Base-by-base conservation (phyloP, 1,284 basidiomycete species). In the Bondarzewia mesenterica region DNA sequence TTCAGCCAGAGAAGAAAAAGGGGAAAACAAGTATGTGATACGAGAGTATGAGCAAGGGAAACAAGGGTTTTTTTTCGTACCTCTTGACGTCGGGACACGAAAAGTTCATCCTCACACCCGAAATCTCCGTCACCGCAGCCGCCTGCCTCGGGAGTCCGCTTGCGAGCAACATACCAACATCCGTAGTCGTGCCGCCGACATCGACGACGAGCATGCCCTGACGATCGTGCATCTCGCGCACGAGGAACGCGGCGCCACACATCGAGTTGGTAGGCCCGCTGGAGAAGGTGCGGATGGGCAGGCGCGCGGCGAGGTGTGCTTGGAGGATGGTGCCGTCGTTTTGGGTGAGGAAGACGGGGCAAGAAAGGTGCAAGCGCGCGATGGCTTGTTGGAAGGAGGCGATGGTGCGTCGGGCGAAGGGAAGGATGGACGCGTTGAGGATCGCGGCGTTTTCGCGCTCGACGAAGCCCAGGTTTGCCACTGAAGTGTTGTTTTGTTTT, bases 391-490 rank as follows among this genome's bases (percentile, higher is more conserved):
- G 66, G 64, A 80, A 82, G 25, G 74, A 72, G 2, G 58, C 43
- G 39, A 82, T 74, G 0, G 78, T 78, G 12, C 61, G 62, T 29
- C 68, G 67, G 1, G 78, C 78, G 53, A 75, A 80, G 4, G 67
- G 58, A 10, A 74, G 64, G 46, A 81, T 73, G 0, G 76, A 75
- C 5, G 79, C 77, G 57, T 82, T 82, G 51, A 82, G 67, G 44
- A 82, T 79, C 18, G 77, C 61, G 0, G 80, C 79, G 50, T 82
- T 82, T 60, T 82, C 80, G 35, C 80, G 72, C 55, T 80, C 76
- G 15, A 82, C 63, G 46, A 81, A 67, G 42, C 79, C 77, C 46
- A 78, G 65, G 50, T 74, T 72, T 8, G 74, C 77, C 44, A 79
- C 76, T 75, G 48, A 2, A 42, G n/a, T n/a, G n/a, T n/a, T n/a